phyloP scores from a whole-genome alignment of 345 rosid species.

The Eucalyptus tenuipes region DNA sequence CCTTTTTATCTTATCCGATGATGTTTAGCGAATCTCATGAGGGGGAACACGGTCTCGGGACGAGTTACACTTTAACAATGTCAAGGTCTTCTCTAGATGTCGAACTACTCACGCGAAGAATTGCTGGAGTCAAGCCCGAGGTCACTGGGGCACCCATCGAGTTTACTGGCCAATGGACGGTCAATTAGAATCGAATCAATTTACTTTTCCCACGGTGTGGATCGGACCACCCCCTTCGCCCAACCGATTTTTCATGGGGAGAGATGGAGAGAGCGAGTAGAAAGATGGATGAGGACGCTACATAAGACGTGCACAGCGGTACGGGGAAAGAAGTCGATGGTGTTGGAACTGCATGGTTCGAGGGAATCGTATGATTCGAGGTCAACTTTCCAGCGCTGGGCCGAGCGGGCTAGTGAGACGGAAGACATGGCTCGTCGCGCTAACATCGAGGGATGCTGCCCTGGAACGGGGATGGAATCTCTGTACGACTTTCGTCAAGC shows the following conservation, averaged over 20 bases:
- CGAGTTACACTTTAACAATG: no score
- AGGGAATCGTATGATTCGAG: neutral
- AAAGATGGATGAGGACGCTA: neutral
- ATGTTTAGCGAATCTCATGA: no score
- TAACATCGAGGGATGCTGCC: neutral
- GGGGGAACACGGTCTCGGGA: no score
- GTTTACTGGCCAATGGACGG: neutral
- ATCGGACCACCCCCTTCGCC: neutral
- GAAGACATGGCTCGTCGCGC: neutral
- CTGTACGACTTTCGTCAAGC: neutral
- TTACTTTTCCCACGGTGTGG: neutral
- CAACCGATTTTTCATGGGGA: neutral
- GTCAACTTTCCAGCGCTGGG: neutral
- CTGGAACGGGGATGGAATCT: neutral
- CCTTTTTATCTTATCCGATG: no score
- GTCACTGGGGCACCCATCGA: no score
- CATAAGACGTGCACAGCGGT: neutral
- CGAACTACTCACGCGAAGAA: no score
- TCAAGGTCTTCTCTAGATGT: no score
- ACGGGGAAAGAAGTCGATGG: neutral
- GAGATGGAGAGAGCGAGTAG: neutral
- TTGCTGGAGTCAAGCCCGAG: no score
- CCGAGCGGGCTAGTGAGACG: neutral
- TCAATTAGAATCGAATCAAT: neutral
- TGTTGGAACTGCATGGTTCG: neutral